Evolutionary conservation across 768 basidiomycete species (phyloP), one percentile per base, ranked within the genome.

Genomic region (Gelatoporia subvermispora): DNA sequence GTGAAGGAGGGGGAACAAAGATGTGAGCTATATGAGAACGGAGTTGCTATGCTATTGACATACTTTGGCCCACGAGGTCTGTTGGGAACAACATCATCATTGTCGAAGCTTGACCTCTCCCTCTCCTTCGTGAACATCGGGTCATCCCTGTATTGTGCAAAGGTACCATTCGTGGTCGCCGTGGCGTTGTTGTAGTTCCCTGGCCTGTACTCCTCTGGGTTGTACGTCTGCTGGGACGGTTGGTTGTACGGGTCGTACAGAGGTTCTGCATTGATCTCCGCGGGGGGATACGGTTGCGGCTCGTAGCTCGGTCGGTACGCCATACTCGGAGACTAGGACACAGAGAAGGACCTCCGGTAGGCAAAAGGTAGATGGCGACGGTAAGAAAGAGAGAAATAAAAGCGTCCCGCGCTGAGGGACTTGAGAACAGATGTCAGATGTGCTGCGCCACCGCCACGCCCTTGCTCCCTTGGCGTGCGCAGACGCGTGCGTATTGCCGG

Each of bases 141-240:
- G 21, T 68, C 65, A 42, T 67, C 64, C 24, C 39, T 50, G 52
- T 66, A 64, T 4, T 52, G 57, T 7, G 48, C 55, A 22, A 38
- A 36, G 3, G 16, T 35, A 8, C 15, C 15, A 24, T 45, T 54
- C 7, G 28, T 7, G 28, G 5, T 31, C 28, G 13, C 28, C 5
- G 28, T 31, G 5, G 49, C 44, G 21, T 52, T 39, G 8, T 50
- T 42, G 39, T 53, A 54, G 31, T 31, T 31, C 5, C 28, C 28
- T 13, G 13, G 13, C 5, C 36, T 55, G 50, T 58, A 67, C 23
- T 66, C 76, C 22, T 66, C 71, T 49, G 76, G 76, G 48, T 80
- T 78, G 57, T 84, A 80, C 0, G 76, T 67, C 31, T 74, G 72
- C 46, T 81, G 76, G 15, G 75, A 73, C 54, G 71, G 69, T 38